phyloP scores from a whole-genome alignment of 345 rosid species.

The Erysimum cheiranthoides region DNA sequence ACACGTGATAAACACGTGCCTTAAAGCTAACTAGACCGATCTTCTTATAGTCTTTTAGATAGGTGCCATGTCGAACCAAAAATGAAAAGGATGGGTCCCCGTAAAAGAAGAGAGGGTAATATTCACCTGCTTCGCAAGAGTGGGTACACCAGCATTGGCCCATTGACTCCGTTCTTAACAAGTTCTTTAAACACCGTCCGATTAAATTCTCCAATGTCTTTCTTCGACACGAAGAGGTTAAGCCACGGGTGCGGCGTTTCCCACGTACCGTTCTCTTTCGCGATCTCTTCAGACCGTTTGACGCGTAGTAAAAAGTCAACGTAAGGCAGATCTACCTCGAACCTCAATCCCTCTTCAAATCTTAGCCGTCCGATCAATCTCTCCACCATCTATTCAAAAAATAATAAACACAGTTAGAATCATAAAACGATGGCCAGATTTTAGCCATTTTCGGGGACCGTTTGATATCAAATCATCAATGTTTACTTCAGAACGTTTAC shows the following conservation, averaged over 20 bases:
- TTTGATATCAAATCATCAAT: constrained; percentile 48
- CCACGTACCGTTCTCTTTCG: constrained; percentile 74
- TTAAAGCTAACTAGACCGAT: constrained; percentile 25
- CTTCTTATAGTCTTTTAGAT: constrained; percentile 9
- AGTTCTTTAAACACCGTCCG: constrained; percentile 66
- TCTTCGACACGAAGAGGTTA: constrained; percentile 74
- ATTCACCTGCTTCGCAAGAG: constrained; percentile 81
- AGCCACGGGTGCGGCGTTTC: constrained; percentile 97
- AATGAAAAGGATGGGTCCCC: neutral
- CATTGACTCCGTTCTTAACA: constrained; percentile 77
- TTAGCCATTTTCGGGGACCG: constrained; percentile 67
- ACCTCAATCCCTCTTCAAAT: constrained; percentile 56
- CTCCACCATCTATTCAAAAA: constrained; percentile 50
- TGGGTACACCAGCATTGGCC: constrained; percentile 94
- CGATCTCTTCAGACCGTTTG: constrained; percentile 61
- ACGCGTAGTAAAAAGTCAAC: constrained; percentile 79
- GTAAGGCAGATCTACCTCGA: constrained; percentile 66
- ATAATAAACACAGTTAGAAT: neutral
- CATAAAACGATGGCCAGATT: constrained; percentile 51
- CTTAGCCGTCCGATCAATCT: constrained; percentile 62
- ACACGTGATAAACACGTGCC: constrained; percentile 49
- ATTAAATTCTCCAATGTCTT: constrained; percentile 66
- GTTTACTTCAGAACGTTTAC: constrained; percentile 18
- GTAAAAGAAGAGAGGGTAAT: neutral
- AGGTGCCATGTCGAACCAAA: constrained; percentile 25